phyloP scores from a whole-genome alignment of 1,139 yeast genomes.

The Wickerhamiella infanticola region DNA sequence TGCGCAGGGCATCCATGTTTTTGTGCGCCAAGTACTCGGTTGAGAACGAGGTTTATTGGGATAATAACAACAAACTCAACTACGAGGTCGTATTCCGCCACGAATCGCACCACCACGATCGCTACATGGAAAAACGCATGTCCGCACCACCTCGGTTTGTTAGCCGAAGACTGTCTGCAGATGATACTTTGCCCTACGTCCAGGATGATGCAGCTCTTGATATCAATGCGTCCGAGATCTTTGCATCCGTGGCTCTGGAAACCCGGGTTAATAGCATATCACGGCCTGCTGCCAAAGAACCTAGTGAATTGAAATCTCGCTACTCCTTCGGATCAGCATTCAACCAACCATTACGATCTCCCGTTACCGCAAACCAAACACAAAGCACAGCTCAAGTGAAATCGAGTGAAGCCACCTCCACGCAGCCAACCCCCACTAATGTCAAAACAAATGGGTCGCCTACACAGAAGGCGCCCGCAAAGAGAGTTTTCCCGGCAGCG shows the following conservation, averaged over 20 bases:
- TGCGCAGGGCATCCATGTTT: constrained; percentile 24
- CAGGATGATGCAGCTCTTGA: constrained; percentile 3
- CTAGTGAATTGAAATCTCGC: constrained; percentile 20
- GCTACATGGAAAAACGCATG: neutral
- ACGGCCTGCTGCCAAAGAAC: neutral
- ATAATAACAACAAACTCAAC: constrained; percentile 47
- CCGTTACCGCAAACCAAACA: neutral
- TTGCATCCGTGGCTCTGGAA: constrained; percentile 4
- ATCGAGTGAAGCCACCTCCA: too few species aligned
- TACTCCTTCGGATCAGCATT: constrained; percentile 27
- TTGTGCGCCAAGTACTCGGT: constrained; percentile 48
- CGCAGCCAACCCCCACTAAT: too few species aligned
- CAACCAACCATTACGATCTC: constrained; percentile 6
- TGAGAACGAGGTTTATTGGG: constrained; percentile 51
- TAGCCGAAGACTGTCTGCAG: constrained; percentile 3
- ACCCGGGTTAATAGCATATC: constrained; percentile 3
- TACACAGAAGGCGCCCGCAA: constrained; percentile 1
- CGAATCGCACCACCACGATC: neutral
- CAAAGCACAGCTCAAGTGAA: too few species aligned
- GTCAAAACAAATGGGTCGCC: neutral
- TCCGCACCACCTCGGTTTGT: neutral
- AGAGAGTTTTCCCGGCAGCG: constrained; percentile 2
- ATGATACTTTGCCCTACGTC: constrained; percentile 3
- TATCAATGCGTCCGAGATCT: constrained; percentile 5
- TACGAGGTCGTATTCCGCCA: constrained; percentile 38